Evolutionary conservation across 768 basidiomycete species (phyloP).

Genomic region (Gloeophyllum trabeum): DNA sequence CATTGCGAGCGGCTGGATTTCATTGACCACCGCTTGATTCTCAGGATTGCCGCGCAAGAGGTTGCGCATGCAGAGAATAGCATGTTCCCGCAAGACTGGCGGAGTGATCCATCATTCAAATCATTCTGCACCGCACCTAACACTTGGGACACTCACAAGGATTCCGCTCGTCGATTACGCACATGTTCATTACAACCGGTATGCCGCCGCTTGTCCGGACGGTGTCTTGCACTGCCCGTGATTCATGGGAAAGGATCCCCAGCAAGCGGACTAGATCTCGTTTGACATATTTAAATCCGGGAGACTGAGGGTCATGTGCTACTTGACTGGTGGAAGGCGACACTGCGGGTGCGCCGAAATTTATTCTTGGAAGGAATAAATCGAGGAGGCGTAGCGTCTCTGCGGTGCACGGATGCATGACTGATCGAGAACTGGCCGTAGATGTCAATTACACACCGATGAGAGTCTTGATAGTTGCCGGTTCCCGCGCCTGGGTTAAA

Average conservation of each 20-base stretch:
- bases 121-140: neutral
- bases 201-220: constrained; percentile 65
- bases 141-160: constrained; percentile 55
- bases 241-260: constrained; percentile 62
- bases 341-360: constrained; percentile 56
- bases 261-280: constrained; percentile 82
- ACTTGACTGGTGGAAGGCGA: neutral
- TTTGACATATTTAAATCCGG: constrained; percentile 78
- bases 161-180: constrained; percentile 84
- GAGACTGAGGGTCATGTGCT: constrained; percentile 19
- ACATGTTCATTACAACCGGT: constrained; percentile 76
- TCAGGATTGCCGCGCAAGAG: constrained; percentile 65
- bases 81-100: constrained; percentile 84
- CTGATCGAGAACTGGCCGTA: neutral
- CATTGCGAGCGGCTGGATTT: constrained; percentile 50
- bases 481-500: constrained; percentile 27
- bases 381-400: constrained; percentile 70
- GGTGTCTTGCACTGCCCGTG: constrained; percentile 61
- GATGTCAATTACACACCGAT: constrained; percentile 34
- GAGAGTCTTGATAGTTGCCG: constrained; percentile 42
- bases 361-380: constrained; percentile 74
- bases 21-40: constrained; percentile 72
- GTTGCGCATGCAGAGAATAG: constrained; percentile 75
- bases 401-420: constrained; percentile 16
- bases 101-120: neutral